Evolutionary conservation across 1,284 basidiomycete genomes (phyloP).

Genomic region (Papiliotrema terrestris): DNA sequence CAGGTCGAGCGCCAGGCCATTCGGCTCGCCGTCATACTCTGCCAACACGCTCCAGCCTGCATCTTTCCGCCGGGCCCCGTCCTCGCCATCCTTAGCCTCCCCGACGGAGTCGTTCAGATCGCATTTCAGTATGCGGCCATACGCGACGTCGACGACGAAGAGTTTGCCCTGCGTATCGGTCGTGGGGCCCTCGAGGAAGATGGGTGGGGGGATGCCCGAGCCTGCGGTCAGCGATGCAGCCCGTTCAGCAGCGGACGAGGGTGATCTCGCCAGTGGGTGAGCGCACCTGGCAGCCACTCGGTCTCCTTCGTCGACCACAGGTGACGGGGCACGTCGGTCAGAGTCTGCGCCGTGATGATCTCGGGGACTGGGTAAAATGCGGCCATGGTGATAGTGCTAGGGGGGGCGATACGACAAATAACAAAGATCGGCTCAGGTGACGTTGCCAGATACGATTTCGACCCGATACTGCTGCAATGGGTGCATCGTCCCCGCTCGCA

Average conservation of each 20-base stretch:
- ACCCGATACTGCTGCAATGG: no score
- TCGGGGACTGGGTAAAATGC: slow-evolving; percentile 2
- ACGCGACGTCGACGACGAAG: slow-evolving; percentile 15
- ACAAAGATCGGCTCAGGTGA: no score
- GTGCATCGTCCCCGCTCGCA: no score
- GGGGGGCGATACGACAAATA: no score
- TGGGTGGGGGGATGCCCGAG: slow-evolving; percentile 2
- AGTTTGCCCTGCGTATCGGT: slow-evolving; percentile 16
- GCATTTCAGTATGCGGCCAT: slow-evolving; percentile 9
- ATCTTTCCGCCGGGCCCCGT: neutral
- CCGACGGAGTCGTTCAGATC: no score
- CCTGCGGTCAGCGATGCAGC: neutral
- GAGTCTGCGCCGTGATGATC: neutral
- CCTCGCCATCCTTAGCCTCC: no score
- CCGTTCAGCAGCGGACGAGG: neutral
- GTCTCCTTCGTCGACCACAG: neutral
- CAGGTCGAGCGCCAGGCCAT: slow-evolving; percentile 9
- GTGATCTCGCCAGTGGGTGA: neutral
- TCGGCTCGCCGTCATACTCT: slow-evolving; percentile 15
- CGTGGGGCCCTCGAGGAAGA: slow-evolving; percentile 15
- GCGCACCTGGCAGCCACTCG: slow-evolving; percentile 4
- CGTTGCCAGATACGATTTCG: no score
- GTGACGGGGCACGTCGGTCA: neutral
- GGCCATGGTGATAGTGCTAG: neutral
- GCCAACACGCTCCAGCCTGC: slow-evolving; percentile 1